Percentiles rank a stretch among this genome's conserved stretches.
phyloP scores from a whole-genome alignment of 108 stramenopile species.

The Aurantiochytrium sp. region DNA sequence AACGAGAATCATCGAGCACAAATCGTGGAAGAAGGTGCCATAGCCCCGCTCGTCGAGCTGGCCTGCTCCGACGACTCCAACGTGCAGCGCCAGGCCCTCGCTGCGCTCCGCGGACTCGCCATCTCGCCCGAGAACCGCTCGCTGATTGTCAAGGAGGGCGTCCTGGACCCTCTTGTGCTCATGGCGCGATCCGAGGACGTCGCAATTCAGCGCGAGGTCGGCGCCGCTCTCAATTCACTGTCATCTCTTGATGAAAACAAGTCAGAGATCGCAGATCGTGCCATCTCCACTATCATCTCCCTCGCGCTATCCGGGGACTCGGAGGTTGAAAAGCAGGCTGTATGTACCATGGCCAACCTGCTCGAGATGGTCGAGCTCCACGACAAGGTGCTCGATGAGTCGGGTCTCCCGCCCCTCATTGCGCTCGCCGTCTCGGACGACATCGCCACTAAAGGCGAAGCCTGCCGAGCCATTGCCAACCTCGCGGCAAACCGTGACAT shows the following conservation, averaged over 20 bases:
- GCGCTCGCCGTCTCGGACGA: constrained; percentile 61
- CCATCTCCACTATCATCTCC: constrained; percentile 69
- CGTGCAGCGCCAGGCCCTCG: constrained; percentile 68
- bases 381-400: constrained; percentile 65
- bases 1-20: constrained; percentile 62
- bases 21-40: constrained; percentile 67
- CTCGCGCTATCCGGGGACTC: constrained; percentile 65
- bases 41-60: constrained; percentile 65
- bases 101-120: constrained; percentile 68
- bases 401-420: constrained; percentile 63
- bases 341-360: constrained; percentile 71
- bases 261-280: constrained; percentile 71
- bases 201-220: constrained; percentile 63
- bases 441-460: constrained; percentile 60
- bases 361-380: constrained; percentile 70
- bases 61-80: constrained; percentile 74
- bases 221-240: constrained; percentile 69
- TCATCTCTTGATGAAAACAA: constrained; percentile 74
- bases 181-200: constrained; percentile 69
- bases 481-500: constrained; percentile 72
- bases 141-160: constrained; percentile 63
- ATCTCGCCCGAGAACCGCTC: constrained; percentile 62
- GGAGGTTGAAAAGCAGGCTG: constrained; percentile 69
- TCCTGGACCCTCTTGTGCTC: constrained; percentile 72
- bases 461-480: constrained; percentile 67